Conservation (phyloP, 2,329 filamentous ascomycete species). For the Cercospora berteroae region DNA sequence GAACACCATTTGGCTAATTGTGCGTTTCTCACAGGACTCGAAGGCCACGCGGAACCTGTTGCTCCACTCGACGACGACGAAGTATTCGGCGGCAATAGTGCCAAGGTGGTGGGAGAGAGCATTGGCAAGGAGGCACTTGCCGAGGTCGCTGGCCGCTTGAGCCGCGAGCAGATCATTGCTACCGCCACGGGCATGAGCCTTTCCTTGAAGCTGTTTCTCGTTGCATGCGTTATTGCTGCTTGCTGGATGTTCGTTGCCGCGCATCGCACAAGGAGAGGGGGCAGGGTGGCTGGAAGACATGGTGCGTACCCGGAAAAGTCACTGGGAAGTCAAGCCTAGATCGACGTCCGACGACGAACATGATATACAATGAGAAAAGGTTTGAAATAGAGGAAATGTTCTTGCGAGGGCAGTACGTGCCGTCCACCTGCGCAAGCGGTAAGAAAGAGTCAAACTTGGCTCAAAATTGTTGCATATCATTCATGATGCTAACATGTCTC, state of each 20-base stretch:
- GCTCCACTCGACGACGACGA: conserved; percentile 46
- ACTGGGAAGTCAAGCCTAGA: conserved; percentile 1
- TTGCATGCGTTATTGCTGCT: conserved; percentile 45
- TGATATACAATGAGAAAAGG: not conserved
- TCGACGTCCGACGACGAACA: not conserved
- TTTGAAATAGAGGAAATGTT: not conserved
- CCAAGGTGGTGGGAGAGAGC: conserved; percentile 13
- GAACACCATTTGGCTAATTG: conserved; percentile 7
- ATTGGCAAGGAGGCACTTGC: conserved; percentile 11
- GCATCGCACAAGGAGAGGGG: conserved; percentile 20
- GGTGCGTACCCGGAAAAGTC: conserved; percentile 2
- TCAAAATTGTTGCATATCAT: not conserved
- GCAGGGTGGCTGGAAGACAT: conserved; percentile 7
- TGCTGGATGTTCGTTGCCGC: conserved; percentile 36
- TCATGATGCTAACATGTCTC: not conserved
- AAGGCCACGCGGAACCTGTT: conserved; percentile 44
- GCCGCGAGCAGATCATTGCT: conserved; percentile 22
- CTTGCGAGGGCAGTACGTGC: not conserved
- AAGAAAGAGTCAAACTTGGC: not conserved
- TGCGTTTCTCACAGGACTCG: conserved; percentile 42
- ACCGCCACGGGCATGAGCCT: conserved; percentile 41
- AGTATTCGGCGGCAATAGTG: conserved; percentile 12
- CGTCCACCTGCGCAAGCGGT: not conserved
- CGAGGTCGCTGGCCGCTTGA: conserved; percentile 18
- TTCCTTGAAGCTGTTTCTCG: conserved; percentile 47